Base-by-base conservation (phyloP, 2,329 filamentous ascomycete species). In the Ophiostoma tasmaniense region DNA sequence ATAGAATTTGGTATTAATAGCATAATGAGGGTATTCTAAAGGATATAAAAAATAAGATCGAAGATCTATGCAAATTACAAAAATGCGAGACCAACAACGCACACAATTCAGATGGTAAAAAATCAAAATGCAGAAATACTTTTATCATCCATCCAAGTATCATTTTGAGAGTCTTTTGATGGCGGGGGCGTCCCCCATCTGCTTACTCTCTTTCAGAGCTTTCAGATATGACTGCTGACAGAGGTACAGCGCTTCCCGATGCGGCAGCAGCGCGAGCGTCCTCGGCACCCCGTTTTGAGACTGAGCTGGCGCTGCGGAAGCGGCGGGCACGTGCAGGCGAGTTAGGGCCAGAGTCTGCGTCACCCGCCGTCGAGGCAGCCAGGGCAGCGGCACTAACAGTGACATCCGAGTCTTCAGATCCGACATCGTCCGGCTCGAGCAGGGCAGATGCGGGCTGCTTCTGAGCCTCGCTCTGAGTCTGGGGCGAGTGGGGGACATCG, bases 401-500 rank as follows among this genome's bases (percentile, higher is more conserved):
- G 10, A 37, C 64, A 25, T 71, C 71, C 1, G 66, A 37, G n/a
- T 68, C 69, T 52, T 67, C 62, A 1, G 68, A 66, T 17, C 67
- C 69, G 14, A 61, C 64, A 39, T 72, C 71, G 4, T 71, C 71
- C 4, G 71, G 69, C 13, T 72, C 71, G 11, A 45, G 62, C 20
- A 69, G 45, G 17, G 35, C 61, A n/a, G 45, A 45, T 45, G 42
- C 28, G 3, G 22, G 28, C 35, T 25, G 30, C 50, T n/a, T 25
- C 37, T 67, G 35, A 55, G 33, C 33, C 33, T 33, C 33, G 5
- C 59, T 35, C 22, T 37, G 30, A 20, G 64, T 25, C 22, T 37
- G 30, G 17, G 45, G 6, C 42, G 45, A 14, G 6, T 33, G 7
- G 64, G 28, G 14, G 39, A 61, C 2, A 22, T 11, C 14, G 59